Base-by-base conservation (phyloP, 164 flowering plant species). In the Stephania japonica region DNA sequence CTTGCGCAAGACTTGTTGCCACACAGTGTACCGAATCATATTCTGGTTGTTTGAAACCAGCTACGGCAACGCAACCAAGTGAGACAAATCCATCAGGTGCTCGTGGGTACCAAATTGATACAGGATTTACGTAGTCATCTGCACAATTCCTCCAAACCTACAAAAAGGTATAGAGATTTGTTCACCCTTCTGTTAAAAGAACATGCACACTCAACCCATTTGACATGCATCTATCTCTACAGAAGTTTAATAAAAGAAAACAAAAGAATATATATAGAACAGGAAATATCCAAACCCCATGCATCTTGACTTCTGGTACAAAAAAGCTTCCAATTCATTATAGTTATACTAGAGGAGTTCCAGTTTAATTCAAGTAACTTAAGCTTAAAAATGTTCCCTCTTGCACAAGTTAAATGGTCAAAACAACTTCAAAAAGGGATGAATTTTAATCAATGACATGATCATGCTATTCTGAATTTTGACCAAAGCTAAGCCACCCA, bases 121-220 rank as follows among this genome's bases (percentile, higher is more conserved):
- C 87, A 0, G 92, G 90, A 72, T 74, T 78, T n/a, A 61, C 73
- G 75, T 90, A 96, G 80, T 96, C 97, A 27, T 93, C 99, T 6
- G 64, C 1, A 74, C 99, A 96, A 75, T 96, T 96, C 78, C 99
- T 89, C 99, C 99, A 93, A 16, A 91, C 97, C 99, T 95, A 81
- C 75, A 77, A 11, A 75, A 32, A 47, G 19, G 24, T 16, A 27
- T 7, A 47, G 21, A 67, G 68, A 26, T 43, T 62, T 41, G 23
- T 3, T 65, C 38, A 50, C 69, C 62, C 38, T 43, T n/a, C 50
- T 64, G 6, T 44, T 23, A 24, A 69, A 69, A n/a, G n/a, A 26
- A 32, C 11, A 32, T 18, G 21, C 69, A 67, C 69, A 41, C 1
- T 67, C 42, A 24, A 67, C 21, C 43, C 21, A 32, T 19, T 7